Conservation (phyloP, 805 yeast species). For the Teunomyces barrocoloradensis region DNA sequence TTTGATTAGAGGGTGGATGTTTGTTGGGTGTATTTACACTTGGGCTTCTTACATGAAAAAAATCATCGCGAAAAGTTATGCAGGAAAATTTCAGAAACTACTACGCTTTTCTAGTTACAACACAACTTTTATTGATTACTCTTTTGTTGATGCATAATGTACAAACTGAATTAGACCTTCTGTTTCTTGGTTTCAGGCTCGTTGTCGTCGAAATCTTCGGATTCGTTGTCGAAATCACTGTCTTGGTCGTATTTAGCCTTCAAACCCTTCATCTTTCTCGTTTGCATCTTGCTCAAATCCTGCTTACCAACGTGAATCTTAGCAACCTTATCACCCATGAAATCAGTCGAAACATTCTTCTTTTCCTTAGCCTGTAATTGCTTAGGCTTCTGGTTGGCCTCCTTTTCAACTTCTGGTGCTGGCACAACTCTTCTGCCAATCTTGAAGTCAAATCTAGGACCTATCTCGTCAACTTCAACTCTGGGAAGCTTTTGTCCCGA, state of each 20-base stretch:
- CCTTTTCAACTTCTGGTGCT: constrained; percentile 84
- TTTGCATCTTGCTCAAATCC: constrained; percentile 85
- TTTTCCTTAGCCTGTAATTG: constrained; percentile 76
- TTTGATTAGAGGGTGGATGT: not conserved
- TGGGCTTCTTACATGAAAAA: not conserved
- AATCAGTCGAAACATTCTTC: constrained; percentile 86
- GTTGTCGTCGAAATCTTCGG: constrained; percentile 27
- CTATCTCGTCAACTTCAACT: constrained; percentile 91
- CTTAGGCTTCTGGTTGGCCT: constrained; percentile 77
- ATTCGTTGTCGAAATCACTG: constrained; percentile 55
- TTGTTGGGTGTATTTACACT: not conserved
- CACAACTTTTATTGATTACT: not conserved
- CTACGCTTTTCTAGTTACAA: not conserved
- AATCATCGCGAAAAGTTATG: not conserved
- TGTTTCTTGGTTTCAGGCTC: constrained; percentile 33
- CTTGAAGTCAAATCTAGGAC: constrained; percentile 91
- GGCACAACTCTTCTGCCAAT: constrained; percentile 84
- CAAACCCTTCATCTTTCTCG: constrained; percentile 98
- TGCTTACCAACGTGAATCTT: constrained; percentile 95
- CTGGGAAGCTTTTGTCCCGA: constrained; percentile 90
- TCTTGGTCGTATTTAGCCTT: constrained; percentile 82
- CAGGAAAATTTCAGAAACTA: not conserved
- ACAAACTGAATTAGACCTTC: constrained; percentile 16
- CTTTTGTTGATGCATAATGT: constrained; percentile 1
- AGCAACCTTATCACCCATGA: constrained; percentile 95